Base-by-base conservation (phyloP, 306 rosid species). In the Ammopiptanthus mongolicus region DNA sequence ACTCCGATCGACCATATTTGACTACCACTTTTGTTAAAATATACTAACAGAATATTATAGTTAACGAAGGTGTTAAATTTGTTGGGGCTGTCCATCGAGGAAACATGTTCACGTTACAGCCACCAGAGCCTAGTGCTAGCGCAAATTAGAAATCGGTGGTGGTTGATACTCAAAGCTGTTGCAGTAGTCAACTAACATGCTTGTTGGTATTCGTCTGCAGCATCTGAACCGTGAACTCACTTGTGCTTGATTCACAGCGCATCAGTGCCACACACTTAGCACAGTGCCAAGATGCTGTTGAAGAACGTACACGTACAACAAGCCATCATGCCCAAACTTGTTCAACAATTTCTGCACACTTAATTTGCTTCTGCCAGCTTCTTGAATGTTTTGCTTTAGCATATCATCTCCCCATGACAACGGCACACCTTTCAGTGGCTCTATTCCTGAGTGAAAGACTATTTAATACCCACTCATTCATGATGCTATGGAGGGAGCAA, bases 231-330 rank as follows among this genome's bases (percentile, higher is more conserved):
- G 71, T 39, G 1, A 57, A 44, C 44, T 82, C 83, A 2, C 56
- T 75, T 15, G 67, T 57, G 23, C 80, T 67, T 14, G 86, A 58
- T 60, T 89, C 80, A 21, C 85, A 85, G 75, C 79, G 36, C 37
- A 67, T 61, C 10, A 61, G 3, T 44, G 83, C 52, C 56, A 57
- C 41, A 44, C 68, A 36, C 17, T 69, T 1, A 53, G 71, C 46
- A 67, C 65, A 74, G 6, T 63, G 59, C 74, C 46, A 78, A n/a
- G n/a, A 52, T 78, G 57, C 8, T 3, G 58, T 77, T 60, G 80
- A 59, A 52, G 69, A 78, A 68, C n/a, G n/a, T n/a, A n/a, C 69
- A 44, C 46, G 29, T 69, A 68, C 36, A 78, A 50, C 28, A 25
- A 25, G 28, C 28, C 28, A 36, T 62, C 69, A 72, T 77, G 60